These are phyloP conservation scores for Aspergillus incahuasiensis DNA, from an alignment of 495 filamentous ascomycete genomes.

Conservation along the genomic window DNA sequence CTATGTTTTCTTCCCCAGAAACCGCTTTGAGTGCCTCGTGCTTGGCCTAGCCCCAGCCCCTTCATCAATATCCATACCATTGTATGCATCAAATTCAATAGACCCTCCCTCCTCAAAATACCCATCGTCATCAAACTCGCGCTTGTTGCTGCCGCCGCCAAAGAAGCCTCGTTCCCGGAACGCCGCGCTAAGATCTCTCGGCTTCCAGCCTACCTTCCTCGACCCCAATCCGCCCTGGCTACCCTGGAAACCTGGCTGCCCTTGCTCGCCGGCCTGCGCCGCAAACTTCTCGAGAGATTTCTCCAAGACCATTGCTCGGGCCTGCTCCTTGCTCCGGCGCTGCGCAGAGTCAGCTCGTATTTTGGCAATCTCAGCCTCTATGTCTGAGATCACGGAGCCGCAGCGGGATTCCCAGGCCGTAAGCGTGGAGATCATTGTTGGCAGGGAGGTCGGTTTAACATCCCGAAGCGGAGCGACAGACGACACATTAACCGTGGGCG, in stretches of 20 bases:
- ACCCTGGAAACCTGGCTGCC: neutral
- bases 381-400: slow-evolving; percentile 62
- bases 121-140: slow-evolving; percentile 42
- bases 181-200: slow-evolving; percentile 14
- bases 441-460: slow-evolving; percentile 63
- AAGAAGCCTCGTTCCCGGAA: slow-evolving; percentile 23
- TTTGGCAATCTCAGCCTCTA: slow-evolving; percentile 65
- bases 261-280: slow-evolving; percentile 11
- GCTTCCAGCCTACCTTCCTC: slow-evolving; percentile 24
- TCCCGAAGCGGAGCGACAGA: slow-evolving; percentile 82
- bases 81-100: slow-evolving; percentile 58
- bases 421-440: slow-evolving; percentile 60
- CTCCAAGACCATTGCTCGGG: slow-evolving; percentile 44
- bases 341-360: slow-evolving; percentile 53
- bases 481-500: slow-evolving; percentile 67
- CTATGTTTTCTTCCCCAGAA: slow-evolving; percentile 39
- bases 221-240: neutral
- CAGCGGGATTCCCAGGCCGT: slow-evolving; percentile 74
- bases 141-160: slow-evolving; percentile 37
- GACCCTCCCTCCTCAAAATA: slow-evolving; percentile 32
- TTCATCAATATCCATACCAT: slow-evolving; percentile 46
- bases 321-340: slow-evolving; percentile 44
- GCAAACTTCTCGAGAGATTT: slow-evolving; percentile 32
- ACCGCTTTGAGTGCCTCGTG: slow-evolving; percentile 34
- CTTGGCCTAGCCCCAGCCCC: slow-evolving; percentile 26